phyloP scores from a whole-genome alignment of 768 basidiomycete genomes.

The Neoboletus subvelutipes region DNA sequence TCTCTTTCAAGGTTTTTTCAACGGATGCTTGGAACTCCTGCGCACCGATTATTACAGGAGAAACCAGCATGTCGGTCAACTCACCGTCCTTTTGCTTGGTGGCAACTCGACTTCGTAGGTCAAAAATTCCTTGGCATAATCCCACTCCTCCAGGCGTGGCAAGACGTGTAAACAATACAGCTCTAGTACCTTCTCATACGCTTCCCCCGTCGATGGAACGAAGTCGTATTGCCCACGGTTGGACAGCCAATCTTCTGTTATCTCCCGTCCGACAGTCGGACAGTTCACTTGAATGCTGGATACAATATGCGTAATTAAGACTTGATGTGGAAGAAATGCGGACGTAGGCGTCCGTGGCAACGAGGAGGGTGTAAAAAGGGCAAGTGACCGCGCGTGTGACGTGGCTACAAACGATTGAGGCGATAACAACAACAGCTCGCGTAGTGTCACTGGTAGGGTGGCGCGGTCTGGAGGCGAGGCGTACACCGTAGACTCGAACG shows the following conservation, averaged over 20 bases:
- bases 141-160: slow-evolving; percentile 75
- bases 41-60: slow-evolving; percentile 7
- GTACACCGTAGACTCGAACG: slow-evolving; percentile 74
- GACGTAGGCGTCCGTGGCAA: slow-evolving; percentile 41
- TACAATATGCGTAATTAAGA: slow-evolving; percentile 68
- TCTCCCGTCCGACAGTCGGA: slow-evolving; percentile 56
- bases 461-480: slow-evolving; percentile 45
- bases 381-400: slow-evolving; percentile 62
- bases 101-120: slow-evolving; percentile 68
- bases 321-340: slow-evolving; percentile 64
- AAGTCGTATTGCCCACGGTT: slow-evolving; percentile 43
- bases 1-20: slow-evolving; percentile 33
- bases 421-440: slow-evolving; percentile 53
- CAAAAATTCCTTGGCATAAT: slow-evolving; percentile 74
- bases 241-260: slow-evolving; percentile 81
- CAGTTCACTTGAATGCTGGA: slow-evolving; percentile 67
- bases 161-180: slow-evolving; percentile 73
- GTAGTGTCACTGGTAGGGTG: slow-evolving; percentile 50
- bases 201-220: slow-evolving; percentile 40
- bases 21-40: slow-evolving; percentile 36
- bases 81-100: slow-evolving; percentile 50
- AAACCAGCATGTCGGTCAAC: slow-evolving; percentile 7
- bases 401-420: slow-evolving; percentile 56
- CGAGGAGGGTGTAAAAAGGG: slow-evolving; percentile 60
- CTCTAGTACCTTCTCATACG: slow-evolving; percentile 74